Evolutionary conservation across 1,284 basidiomycete genomes (phyloP).

Genomic region (Leccinum subrobustum): DNA sequence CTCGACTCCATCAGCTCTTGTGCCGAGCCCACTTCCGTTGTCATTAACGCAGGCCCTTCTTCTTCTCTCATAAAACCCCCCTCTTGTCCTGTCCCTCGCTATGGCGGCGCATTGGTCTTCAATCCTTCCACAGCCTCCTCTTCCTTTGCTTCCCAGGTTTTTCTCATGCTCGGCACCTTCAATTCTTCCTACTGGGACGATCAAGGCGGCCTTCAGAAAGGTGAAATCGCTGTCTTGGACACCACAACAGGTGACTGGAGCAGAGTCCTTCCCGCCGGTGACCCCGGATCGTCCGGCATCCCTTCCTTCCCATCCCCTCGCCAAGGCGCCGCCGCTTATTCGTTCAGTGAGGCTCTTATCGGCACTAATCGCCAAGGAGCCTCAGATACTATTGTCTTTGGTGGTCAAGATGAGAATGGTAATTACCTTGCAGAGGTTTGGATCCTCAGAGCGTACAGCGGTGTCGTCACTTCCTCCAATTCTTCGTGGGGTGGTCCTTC

Average conservation of each 20-base stretch:
- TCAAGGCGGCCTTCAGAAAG: constrained; percentile 50
- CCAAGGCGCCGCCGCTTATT: constrained; percentile 66
- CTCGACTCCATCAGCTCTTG: constrained; percentile 46
- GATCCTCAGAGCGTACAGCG: constrained; percentile 71
- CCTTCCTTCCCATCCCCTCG: constrained; percentile 59
- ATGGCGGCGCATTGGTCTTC: constrained; percentile 55
- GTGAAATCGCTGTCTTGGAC: constrained; percentile 73
- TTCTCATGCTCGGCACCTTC: constrained; percentile 66
- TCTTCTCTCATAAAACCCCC: constrained; percentile 38
- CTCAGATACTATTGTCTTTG: constrained; percentile 77
- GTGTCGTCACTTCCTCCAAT: constrained; percentile 49
- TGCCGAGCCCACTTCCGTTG: constrained; percentile 52
- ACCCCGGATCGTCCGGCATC: constrained; percentile 48
- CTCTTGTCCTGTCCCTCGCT: constrained; percentile 68
- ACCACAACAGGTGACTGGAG: constrained; percentile 65
- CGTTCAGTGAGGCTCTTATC: constrained; percentile 52
- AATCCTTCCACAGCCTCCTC: constrained; percentile 58
- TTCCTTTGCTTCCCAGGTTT: constrained; percentile 61
- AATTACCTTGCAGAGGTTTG: constrained; percentile 71
- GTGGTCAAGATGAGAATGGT: constrained; percentile 65
- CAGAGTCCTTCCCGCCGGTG: constrained; percentile 69
- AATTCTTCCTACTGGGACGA: constrained; percentile 67
- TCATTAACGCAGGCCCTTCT: constrained; percentile 45
- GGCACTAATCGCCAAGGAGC: constrained; percentile 49
- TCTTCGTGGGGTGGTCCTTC: constrained; percentile 63